phyloP scores from a whole-genome alignment of 2,329 filamentous ascomycete genomes.

The Hypoxylon sp. region DNA sequence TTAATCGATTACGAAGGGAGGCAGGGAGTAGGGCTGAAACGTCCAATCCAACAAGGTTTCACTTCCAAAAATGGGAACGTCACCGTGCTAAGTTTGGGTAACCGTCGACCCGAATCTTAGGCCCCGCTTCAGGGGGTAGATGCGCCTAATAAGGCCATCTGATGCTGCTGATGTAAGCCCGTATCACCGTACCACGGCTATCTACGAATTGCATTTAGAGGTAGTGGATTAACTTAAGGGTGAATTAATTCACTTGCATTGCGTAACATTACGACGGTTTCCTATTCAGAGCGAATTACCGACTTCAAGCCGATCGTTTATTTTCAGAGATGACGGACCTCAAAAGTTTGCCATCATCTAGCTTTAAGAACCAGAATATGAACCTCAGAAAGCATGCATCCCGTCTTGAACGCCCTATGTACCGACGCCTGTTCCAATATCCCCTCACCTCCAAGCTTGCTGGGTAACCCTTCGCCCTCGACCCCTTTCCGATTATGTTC shows the following conservation, averaged over 20 bases:
- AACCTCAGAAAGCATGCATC: constrained; percentile 27
- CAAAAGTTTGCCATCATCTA: constrained; percentile 9
- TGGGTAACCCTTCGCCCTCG: constrained; percentile 36
- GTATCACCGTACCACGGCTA: too few species aligned
- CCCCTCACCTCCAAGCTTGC: constrained; percentile 24
- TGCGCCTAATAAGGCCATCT: constrained; percentile 17
- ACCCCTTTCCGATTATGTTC: constrained; percentile 48
- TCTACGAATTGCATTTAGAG: too few species aligned
- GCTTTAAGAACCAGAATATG: constrained; percentile 26
- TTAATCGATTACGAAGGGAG: constrained; percentile 19
- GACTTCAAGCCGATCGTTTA: constrained; percentile 33
- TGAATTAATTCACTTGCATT: constrained; percentile 2
- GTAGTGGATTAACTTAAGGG: background rate
- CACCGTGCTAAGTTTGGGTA: constrained; percentile 9
- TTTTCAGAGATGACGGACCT: constrained; percentile 20
- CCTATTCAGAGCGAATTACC: constrained; percentile 18
- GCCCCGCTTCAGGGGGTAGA: constrained; percentile 25
- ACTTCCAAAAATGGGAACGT: constrained; percentile 36
- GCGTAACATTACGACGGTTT: background rate
- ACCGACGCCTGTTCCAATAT: constrained; percentile 41
- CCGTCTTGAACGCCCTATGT: constrained; percentile 40
- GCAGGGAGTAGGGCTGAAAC: constrained; percentile 40
- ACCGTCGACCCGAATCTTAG: background rate
- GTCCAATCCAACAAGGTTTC: constrained; percentile 31
- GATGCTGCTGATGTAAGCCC: background rate